A percentile compares a stretch with the other conserved stretches of the same genome.
These are phyloP conservation scores for Botrytis aclada DNA, from an alignment of 2,329 filamentous ascomycete species.

Conservation along the genomic window DNA sequence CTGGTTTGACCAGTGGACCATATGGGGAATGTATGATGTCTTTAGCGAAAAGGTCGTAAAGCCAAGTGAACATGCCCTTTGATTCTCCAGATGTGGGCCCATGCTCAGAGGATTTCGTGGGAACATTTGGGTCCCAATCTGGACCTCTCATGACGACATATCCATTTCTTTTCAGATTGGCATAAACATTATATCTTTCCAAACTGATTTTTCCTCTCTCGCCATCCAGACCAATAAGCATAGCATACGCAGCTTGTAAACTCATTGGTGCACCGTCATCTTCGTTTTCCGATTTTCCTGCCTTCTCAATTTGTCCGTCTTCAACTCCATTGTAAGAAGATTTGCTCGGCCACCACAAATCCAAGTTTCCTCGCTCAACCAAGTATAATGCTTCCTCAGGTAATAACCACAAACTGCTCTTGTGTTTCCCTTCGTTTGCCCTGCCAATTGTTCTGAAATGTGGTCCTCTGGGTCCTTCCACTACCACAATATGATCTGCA, in stretches of 20 bases:
- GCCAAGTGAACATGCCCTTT: constrained; percentile 34
- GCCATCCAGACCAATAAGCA: constrained; percentile 70
- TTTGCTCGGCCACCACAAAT: constrained; percentile 75
- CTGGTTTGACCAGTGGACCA: constrained; percentile 60
- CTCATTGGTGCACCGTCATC: constrained; percentile 77
- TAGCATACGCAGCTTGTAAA: constrained; percentile 83
- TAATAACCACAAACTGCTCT: constrained; percentile 71
- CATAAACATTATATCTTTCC: constrained; percentile 84
- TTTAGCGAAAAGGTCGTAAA: constrained; percentile 35
- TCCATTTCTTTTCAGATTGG: constrained; percentile 76
- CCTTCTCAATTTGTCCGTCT: constrained; percentile 43
- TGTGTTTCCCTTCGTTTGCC: constrained; percentile 53
- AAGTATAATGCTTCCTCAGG: constrained; percentile 91
- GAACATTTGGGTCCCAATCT: constrained; percentile 43
- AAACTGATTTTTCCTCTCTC: constrained; percentile 60
- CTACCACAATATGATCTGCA: constrained; percentile 53
- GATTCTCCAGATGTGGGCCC: constrained; percentile 17
- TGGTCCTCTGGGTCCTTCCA: constrained; percentile 70
- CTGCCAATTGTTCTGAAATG: constrained; percentile 75
- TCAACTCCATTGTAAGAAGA: constrained; percentile 44
- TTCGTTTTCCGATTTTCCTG: constrained; percentile 45
- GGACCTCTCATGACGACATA: constrained; percentile 76
- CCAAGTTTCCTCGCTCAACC: constrained; percentile 80
- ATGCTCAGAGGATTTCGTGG: constrained; percentile 21
- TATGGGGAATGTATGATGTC: constrained; percentile 30